Conservation (phyloP, 768 basidiomycete genomes). For the Boletus subcaerulescens region DNA sequence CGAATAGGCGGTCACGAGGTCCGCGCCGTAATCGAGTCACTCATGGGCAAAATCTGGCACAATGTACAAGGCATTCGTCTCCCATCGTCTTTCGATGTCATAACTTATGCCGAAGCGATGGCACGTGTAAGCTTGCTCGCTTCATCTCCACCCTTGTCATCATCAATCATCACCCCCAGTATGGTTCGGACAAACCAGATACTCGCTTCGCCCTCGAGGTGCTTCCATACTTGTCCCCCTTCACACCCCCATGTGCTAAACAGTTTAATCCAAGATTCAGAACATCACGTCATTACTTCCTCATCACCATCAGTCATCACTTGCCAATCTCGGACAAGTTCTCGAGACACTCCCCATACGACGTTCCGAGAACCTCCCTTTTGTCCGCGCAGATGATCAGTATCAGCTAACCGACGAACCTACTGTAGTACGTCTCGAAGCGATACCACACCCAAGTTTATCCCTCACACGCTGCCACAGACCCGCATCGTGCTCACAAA, state of each 20-base stretch:
- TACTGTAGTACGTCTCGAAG: conserved; percentile 22
- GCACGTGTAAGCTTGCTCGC: conserved; percentile 52
- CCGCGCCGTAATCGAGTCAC: conserved; percentile 69
- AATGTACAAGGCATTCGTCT: conserved; percentile 62
- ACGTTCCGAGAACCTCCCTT: conserved; percentile 20
- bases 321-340: conserved; percentile 25
- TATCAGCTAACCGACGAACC: conserved; percentile 18
- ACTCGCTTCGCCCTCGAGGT: conserved; percentile 87
- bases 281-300: conserved; percentile 34
- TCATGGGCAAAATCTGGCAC: conserved; percentile 76
- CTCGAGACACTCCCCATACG: conserved; percentile 36
- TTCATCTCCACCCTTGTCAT: conserved; percentile 9
- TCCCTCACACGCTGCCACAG: conserved; percentile 32
- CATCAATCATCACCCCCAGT: conserved; percentile 46
- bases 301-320: conserved; percentile 20
- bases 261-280: conserved; percentile 29
- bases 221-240: conserved; percentile 16
- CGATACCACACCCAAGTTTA: background rate
- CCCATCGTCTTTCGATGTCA: conserved; percentile 64
- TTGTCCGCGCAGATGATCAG: conserved; percentile 29
- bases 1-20: conserved; percentile 85
- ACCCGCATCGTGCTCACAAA: conserved; percentile 50
- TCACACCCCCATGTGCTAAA: conserved; percentile 6
- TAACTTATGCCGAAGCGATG: conserved; percentile 94
- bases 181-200: conserved; percentile 95